Evolutionary conservation across 768 basidiomycete genomes (phyloP), one percentile per base, ranked within the genome.

Genomic region (Fomitopsis pulvina): DNA sequence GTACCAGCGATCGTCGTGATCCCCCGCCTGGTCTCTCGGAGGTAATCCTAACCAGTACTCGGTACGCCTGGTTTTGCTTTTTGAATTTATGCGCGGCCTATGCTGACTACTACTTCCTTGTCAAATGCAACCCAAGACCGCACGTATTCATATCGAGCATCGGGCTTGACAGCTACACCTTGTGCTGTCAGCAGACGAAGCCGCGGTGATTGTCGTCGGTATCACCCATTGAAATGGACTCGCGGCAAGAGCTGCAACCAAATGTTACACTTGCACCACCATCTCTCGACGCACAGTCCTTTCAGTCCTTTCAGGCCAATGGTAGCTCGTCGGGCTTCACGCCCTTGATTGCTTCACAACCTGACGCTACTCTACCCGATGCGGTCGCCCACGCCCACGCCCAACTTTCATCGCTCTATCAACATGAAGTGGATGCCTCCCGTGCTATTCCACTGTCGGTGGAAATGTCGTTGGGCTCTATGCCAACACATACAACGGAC

Each of bases 241-340:
- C 57, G 30, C 55, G 52, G 52, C 60, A 62, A 45, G 59, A 64
- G 34, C 53, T 51, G 11, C 52, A 59, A 51, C 27, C 34, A 18
- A 37, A 37, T 16, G 34, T 18, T 6, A 18, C 34, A 37, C 34
- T 5, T 20, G 22, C 54, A 20, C 27, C 54, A 20, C 39, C 60
- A 4, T 20, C 57, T 22, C 51, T 59, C 49, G 60, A 61, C 55
- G 46, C 52, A 10, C 61, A 59, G 49, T 56, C 53, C 30, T 63
- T 53, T 50, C 52, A 52, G 30, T 54, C 52, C 24, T 63, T 58
- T 50, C 52, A 55, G 40, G 22, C 55, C 9, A 16, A 50, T 22
- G 59, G 57, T 34, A 12, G 42, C 42, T 51, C 50, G 18, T 43
- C 54, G 27, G 34, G 53, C 34, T 64, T 58, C 45, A n/a, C 51